Percentiles rank a stretch among this genome's conserved stretches.
Evolutionary conservation across 139 green algal genomes (phyloP).

Genomic region (Yamagishiella unicocca): DNA sequence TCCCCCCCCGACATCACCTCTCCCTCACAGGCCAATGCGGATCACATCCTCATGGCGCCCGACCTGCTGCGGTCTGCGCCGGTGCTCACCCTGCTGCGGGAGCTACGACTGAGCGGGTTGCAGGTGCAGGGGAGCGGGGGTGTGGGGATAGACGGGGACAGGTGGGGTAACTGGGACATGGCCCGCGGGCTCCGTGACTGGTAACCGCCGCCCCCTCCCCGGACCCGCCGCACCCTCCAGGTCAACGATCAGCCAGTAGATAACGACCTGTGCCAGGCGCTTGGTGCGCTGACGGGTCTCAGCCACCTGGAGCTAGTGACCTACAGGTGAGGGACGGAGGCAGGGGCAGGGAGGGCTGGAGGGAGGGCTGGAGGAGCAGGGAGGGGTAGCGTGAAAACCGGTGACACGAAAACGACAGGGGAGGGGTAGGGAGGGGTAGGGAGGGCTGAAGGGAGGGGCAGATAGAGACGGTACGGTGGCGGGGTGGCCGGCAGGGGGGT

Average conservation of each 20-base stretch:
- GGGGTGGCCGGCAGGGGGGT: no score
- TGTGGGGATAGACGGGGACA: background rate
- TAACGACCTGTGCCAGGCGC: slow-evolving; percentile 20
- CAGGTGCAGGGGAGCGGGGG: background rate
- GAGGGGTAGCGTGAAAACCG: background rate
- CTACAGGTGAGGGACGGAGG: slow-evolving; percentile 8
- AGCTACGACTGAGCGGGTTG: slow-evolving; percentile 20
- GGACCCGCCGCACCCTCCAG: background rate
- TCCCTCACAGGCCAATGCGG: background rate
- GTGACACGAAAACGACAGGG: background rate
- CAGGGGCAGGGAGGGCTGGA: background rate
- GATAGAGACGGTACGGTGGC: no score
- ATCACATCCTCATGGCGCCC: slow-evolving; percentile 39
- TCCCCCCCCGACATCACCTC: background rate
- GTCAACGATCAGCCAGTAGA: slow-evolving; percentile 38
- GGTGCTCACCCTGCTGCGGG: slow-evolving; percentile 20
- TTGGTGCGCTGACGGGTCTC: slow-evolving; percentile 35
- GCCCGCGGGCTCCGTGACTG: background rate
- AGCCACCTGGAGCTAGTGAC: slow-evolving; percentile 37
- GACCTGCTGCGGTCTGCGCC: slow-evolving; percentile 5
- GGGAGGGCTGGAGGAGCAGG: background rate
- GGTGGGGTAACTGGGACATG: background rate
- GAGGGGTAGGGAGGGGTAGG: background rate
- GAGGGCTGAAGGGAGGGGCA: background rate
- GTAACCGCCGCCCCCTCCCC: background rate